Conservation (phyloP, 2,329 filamentous ascomycete genomes). For the Pseudogymnoascus sp. region DNA sequence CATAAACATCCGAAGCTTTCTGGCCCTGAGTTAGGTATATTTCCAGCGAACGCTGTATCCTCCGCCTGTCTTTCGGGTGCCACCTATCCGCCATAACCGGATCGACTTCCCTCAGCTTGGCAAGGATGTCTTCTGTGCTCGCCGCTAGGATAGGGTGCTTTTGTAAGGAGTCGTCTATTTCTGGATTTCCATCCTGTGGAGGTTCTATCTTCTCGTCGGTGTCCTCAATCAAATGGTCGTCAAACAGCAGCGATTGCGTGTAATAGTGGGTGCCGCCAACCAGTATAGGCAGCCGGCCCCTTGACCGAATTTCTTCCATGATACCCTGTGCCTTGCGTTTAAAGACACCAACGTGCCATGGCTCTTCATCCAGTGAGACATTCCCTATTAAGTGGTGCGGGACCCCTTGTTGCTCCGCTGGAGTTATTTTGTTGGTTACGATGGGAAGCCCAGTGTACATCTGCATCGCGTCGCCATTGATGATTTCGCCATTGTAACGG, state of each 20-base stretch:
- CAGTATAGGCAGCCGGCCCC: slow-evolving; percentile 77
- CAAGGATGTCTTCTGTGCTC: slow-evolving; percentile 61
- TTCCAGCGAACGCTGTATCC: slow-evolving; percentile 81
- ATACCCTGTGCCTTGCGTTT: slow-evolving; percentile 57
- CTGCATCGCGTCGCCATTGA: slow-evolving; percentile 98
- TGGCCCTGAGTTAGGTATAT: slow-evolving; percentile 79
- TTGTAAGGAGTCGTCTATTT: slow-evolving; percentile 30
- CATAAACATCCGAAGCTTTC: slow-evolving; percentile 78
- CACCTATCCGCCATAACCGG: slow-evolving; percentile 82
- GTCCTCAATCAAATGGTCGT: slow-evolving; percentile 51
- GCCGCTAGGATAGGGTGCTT: slow-evolving; percentile 64
- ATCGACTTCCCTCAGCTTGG: slow-evolving; percentile 69
- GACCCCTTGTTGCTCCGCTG: slow-evolving; percentile 65
- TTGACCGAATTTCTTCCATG: slow-evolving; percentile 67
- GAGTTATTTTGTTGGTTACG: slow-evolving; percentile 87
- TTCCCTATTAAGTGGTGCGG: slow-evolving; percentile 82
- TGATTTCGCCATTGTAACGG: slow-evolving; percentile 81
- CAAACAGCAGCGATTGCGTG: slow-evolving; percentile 77
- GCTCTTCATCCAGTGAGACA: slow-evolving; percentile 64
- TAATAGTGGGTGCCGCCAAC: slow-evolving; percentile 97
- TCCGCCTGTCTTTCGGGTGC: slow-evolving; percentile 89
- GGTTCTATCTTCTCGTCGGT: neutral
- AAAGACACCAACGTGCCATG: slow-evolving; percentile 78
- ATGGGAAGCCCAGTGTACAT: slow-evolving; percentile 87
- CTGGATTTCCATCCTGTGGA: slow-evolving; percentile 17